Evolutionary conservation across 257 asterid species (phyloP), one percentile per base, ranked within the genome.

Genomic region (Catharanthus roseus): DNA sequence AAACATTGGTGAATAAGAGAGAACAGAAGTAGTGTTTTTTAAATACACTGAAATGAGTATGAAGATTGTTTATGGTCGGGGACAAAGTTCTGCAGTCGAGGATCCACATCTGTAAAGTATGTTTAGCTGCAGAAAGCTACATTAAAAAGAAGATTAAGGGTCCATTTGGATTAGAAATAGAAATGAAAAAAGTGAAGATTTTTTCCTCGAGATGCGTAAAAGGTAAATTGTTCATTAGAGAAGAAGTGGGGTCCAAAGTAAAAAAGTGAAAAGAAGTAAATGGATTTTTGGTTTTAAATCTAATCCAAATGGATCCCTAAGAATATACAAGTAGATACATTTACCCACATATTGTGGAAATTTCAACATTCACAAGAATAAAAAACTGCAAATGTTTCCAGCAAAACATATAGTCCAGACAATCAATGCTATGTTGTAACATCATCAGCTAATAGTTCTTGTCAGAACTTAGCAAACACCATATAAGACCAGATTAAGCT

Each of bases 401-500:
- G 13, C 21, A 56, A 60, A 16, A 67, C 31, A 45, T 10, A 13
- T 13, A 55, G 34, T 19, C 67, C 12, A 56, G 61, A 67, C 5
- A 24, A 44, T 57, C 39, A 10, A 5, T 34, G 69, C 31, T 39
- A n/a, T 39, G 47, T 38, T n/a, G n/a, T n/a, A n/a, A n/a, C n/a
- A 63, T n/a, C 8, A 36, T 21, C 10, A 19, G 31, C 8, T 11
- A 73, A 51, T 16, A 51, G 15, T 12, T 66, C 28, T 31, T 74
- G 58, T 45, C 57, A 65, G 39, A 16, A 65, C 29, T 68, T 56
- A 69, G 73, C 66, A 54, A 81, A 34, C 38, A 29, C 47, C 31
- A 34, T 72, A 39, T n/a, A 79, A 47, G 65, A 23, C 18, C 1
- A 31, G 8, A 38, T 38, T 71, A 70, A 49, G 70, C 61, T 38